These are phyloP conservation scores for Karstenula rhodostoma DNA, from an alignment of 2,329 filamentous ascomycete species.

Conservation along the genomic window DNA sequence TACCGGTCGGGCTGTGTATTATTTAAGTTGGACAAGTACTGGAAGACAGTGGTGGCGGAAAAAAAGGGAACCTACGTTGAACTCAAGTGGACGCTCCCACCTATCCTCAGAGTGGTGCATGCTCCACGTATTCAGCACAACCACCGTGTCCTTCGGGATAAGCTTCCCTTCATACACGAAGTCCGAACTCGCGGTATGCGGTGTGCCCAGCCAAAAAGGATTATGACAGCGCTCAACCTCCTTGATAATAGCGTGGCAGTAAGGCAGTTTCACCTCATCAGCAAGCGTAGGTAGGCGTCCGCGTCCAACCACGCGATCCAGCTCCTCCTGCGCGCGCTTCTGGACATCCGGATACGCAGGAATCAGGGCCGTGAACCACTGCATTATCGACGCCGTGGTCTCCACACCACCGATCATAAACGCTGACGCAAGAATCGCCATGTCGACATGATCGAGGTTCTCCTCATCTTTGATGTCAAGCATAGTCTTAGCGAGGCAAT, in stretches of 20 bases:
- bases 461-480: constrained; percentile 18
- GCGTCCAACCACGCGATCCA: constrained; percentile 20
- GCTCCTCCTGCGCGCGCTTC: constrained; percentile 19
- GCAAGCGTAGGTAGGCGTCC: constrained; percentile 12
- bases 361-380: constrained; percentile 20
- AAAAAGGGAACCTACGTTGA: constrained; percentile 16
- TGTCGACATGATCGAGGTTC: constrained; percentile 24
- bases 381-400: constrained; percentile 20
- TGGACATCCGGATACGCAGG: constrained; percentile 17
- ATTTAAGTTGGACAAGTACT: not conserved
- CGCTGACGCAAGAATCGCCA: constrained; percentile 24
- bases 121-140: constrained; percentile 50
- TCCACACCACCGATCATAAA: constrained; percentile 32
- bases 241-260: constrained; percentile 44
- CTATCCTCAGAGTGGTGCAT: constrained; percentile 44
- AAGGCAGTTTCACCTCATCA: constrained; percentile 22
- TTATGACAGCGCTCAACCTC: constrained; percentile 30
- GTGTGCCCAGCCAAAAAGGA: constrained; percentile 10
- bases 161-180: constrained; percentile 28
- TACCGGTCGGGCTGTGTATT: constrained; percentile 18
- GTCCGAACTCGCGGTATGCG: constrained; percentile 12
- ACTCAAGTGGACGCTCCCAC: constrained; percentile 25
- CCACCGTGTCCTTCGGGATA: constrained; percentile 52
- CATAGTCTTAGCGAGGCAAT: constrained; percentile 28
- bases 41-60: not conserved